Conservation (phyloP, 2,329 filamentous ascomycete genomes). For the Amauroascus verrucosus region DNA sequence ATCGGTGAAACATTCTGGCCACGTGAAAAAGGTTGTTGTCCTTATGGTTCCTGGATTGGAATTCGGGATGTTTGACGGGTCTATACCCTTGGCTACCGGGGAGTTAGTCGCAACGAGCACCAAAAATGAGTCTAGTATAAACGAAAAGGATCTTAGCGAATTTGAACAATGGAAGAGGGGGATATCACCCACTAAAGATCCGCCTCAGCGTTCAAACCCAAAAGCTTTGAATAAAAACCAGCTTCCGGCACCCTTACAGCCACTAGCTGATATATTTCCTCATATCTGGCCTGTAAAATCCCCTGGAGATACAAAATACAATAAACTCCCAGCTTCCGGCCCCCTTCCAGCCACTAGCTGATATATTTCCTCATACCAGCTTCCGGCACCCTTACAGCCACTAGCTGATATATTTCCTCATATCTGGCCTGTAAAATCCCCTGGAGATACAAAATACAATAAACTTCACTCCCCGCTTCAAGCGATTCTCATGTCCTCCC, state of each 20-base stretch:
- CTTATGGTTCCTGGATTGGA: constrained; percentile 90
- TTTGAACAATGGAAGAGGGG: constrained; percentile 35
- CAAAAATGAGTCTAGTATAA: constrained; percentile 8
- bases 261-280: constrained; percentile 71
- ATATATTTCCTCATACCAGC: constrained; percentile 78
- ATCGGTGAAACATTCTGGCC: constrained; percentile 46
- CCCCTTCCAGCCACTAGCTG: constrained; percentile 56
- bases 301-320: constrained; percentile 71
- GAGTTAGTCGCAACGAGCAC: constrained; percentile 16
- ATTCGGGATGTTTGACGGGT: constrained; percentile 71
- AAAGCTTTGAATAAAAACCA: constrained; percentile 23
- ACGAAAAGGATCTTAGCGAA: constrained; percentile 23
- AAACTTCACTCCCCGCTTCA: constrained; percentile 80
- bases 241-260: constrained; percentile 46
- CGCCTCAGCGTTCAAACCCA: constrained; percentile 28
- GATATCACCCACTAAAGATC: constrained; percentile 25
- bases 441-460: constrained; percentile 70
- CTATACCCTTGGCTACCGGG: constrained; percentile 29
- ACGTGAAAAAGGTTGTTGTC: constrained; percentile 64
- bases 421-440: constrained; percentile 79
- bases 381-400: constrained; percentile 48
- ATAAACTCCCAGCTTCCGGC: constrained; percentile 60
- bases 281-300: constrained; percentile 84
- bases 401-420: constrained; percentile 76
- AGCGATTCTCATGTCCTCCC: constrained; percentile 66